Percentiles rank a stretch among this genome's conserved stretches.
phyloP scores from a whole-genome alignment of 805 yeast species.

The Lachancea sp. region DNA sequence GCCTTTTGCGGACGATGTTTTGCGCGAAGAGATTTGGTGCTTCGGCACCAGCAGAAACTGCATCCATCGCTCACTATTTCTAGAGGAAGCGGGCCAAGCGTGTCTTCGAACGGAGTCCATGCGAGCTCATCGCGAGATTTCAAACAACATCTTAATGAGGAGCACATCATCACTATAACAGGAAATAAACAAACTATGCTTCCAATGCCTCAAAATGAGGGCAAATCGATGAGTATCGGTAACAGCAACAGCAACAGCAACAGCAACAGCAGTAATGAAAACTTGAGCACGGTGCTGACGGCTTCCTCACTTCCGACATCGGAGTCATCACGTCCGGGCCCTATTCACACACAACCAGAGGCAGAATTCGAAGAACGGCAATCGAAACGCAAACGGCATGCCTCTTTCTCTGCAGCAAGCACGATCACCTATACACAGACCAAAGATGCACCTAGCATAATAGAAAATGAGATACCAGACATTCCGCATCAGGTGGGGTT shows the following conservation, averaged over 20 bases:
- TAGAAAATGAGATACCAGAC: constrained; percentile 16
- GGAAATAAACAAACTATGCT: constrained; percentile 37
- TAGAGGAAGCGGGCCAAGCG: constrained; percentile 7
- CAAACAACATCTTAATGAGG: constrained; percentile 26
- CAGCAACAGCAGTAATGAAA: constrained; percentile 1
- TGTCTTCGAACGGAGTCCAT: background rate
- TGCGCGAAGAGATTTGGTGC: constrained; percentile 80
- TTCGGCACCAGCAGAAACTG: constrained; percentile 91
- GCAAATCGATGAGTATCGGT: background rate
- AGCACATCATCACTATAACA: constrained; percentile 33
- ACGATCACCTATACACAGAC: constrained; percentile 31
- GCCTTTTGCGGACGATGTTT: constrained; percentile 95
- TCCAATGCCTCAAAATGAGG: constrained; percentile 22
- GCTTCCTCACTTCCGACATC: too few species aligned
- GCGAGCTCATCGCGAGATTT: constrained; percentile 15
- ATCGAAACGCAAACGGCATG: constrained; percentile 35
- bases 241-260: background rate
- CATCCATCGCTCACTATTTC: constrained; percentile 50
- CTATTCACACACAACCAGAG: background rate
- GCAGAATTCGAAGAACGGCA: constrained; percentile 1
- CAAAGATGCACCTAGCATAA: constrained; percentile 10
- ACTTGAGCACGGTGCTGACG: too few species aligned
- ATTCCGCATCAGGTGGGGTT: constrained; percentile 67
- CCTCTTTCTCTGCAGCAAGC: constrained; percentile 40
- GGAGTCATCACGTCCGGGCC: too few species aligned